phyloP scores from a whole-genome alignment of 2,329 filamentous ascomycete genomes.

The Xylaria digitata region DNA sequence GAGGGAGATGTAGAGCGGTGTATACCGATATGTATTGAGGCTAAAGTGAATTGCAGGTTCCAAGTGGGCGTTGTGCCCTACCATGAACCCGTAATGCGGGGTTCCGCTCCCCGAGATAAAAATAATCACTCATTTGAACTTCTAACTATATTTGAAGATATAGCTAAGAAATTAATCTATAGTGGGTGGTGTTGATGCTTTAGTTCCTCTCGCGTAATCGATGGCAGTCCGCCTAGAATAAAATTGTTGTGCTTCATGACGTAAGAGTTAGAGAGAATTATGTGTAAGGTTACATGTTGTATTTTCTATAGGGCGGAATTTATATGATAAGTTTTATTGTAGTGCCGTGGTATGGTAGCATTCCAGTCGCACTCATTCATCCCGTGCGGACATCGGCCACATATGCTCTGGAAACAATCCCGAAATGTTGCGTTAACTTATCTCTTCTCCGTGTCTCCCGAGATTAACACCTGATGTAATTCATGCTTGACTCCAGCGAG shows the following conservation, averaged over 20 bases:
- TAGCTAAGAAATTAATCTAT: not conserved
- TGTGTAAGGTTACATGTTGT: too few relatives aligned
- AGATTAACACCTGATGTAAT: too few relatives aligned
- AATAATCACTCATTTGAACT: not conserved
- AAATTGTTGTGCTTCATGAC: not conserved
- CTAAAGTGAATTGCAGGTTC: constrained; percentile 11
- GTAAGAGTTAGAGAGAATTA: too few relatives aligned
- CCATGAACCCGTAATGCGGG: not conserved
- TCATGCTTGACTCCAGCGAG: too few relatives aligned
- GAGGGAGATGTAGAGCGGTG: constrained; percentile 1
- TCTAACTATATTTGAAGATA: not conserved
- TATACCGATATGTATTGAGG: not conserved
- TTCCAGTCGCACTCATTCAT: too few relatives aligned
- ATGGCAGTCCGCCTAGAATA: not conserved
- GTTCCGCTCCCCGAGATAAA: not conserved
- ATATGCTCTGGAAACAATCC: too few relatives aligned
- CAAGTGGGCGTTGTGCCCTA: not conserved
- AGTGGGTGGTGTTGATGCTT: not conserved
- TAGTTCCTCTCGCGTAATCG: not conserved
- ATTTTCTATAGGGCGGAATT: too few relatives aligned
- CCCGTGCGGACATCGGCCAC: too few relatives aligned
- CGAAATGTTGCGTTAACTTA: too few relatives aligned
- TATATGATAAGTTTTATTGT: too few relatives aligned
- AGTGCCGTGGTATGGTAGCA: too few relatives aligned
- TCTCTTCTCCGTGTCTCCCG: too few relatives aligned